These are phyloP conservation scores for Vitis riparia DNA, from an alignment of 164 flowering plant species.

Conservation along the genomic window DNA sequence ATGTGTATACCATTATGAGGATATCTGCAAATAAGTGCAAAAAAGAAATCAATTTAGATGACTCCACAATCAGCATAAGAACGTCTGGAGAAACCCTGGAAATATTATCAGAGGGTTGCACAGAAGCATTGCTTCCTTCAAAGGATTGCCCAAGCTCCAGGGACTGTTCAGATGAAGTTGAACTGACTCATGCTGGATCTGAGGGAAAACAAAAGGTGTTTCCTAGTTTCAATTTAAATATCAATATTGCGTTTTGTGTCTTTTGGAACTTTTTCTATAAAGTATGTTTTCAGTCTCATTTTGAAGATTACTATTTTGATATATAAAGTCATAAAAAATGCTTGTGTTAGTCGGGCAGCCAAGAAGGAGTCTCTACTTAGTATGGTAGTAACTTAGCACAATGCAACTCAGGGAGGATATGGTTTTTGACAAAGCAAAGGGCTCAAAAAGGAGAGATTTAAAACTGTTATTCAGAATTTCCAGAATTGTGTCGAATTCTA, in stretches of 20 bases:
- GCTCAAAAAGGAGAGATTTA: not conserved
- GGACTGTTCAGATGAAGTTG: not conserved
- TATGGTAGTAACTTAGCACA: too few relatives aligned
- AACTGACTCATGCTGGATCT: not conserved
- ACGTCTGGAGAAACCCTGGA: not conserved
- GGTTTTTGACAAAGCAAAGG: not conserved
- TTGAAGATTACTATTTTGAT: not conserved
- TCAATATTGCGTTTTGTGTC: too few relatives aligned
- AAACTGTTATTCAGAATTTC: not conserved
- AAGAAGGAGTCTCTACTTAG: too few relatives aligned
- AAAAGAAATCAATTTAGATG: not conserved
- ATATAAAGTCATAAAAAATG: too few relatives aligned
- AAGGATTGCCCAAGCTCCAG: not conserved
- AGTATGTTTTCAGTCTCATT: not conserved
- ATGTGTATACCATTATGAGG: too few relatives aligned
- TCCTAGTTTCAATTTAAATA: too few relatives aligned
- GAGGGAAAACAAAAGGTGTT: not conserved
- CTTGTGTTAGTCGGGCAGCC: too few relatives aligned
- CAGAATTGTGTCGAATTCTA: not conserved
- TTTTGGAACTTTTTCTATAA: not conserved
- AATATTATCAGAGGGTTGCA: too few relatives aligned
- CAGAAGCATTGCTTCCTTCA: too few relatives aligned
- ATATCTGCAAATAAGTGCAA: too few relatives aligned
- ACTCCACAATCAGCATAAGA: not conserved
- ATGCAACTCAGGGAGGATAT: too few relatives aligned